Evolutionary conservation across 768 basidiomycete genomes (phyloP).

Genomic region (Boletellus ananas): DNA sequence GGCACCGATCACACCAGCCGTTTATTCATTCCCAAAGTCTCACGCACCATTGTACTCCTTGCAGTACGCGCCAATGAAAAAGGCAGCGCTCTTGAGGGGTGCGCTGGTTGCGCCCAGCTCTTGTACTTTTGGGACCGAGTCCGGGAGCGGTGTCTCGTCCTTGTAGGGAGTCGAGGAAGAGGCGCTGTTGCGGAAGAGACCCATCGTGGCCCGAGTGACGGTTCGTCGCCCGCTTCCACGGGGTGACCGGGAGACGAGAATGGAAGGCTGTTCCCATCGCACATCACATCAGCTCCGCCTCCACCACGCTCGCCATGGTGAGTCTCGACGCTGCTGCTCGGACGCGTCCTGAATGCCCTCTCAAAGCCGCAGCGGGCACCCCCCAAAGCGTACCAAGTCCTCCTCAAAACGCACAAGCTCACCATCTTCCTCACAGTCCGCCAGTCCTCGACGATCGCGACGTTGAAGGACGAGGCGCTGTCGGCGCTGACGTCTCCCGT

Average conservation of each 20-base stretch:
- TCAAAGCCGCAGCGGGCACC: slow-evolving; percentile 49
- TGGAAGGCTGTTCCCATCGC: slow-evolving; percentile 24
- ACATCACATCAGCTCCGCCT: not conserved
- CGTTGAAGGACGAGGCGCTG: slow-evolving; percentile 61
- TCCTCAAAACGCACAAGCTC: slow-evolving; percentile 71
- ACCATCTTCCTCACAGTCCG: slow-evolving; percentile 57
- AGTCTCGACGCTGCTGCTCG: not conserved
- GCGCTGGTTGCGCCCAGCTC: slow-evolving; percentile 90
- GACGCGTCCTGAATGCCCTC: not conserved
- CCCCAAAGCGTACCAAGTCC: slow-evolving; percentile 63
- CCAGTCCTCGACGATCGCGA: slow-evolving; percentile 50
- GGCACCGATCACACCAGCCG: not conserved
- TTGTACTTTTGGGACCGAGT: slow-evolving; percentile 68
- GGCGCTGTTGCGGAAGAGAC: slow-evolving; percentile 47
- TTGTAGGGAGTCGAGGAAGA: slow-evolving; percentile 48
- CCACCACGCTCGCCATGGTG: slow-evolving; percentile 15
- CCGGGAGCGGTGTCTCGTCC: slow-evolving; percentile 65
- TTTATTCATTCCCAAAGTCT: not conserved
- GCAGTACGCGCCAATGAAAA: slow-evolving; percentile 95
- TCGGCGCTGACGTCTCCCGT: slow-evolving; percentile 56
- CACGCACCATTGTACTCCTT: slow-evolving; percentile 93
- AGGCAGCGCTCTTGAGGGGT: slow-evolving; percentile 92
- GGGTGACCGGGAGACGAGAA: slow-evolving; percentile 16
- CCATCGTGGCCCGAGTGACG: slow-evolving; percentile 39
- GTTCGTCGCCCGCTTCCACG: slow-evolving; percentile 2